Base-by-base conservation (phyloP, 2,329 filamentous ascomycete genomes). In the Celoporthe dispersa region DNA sequence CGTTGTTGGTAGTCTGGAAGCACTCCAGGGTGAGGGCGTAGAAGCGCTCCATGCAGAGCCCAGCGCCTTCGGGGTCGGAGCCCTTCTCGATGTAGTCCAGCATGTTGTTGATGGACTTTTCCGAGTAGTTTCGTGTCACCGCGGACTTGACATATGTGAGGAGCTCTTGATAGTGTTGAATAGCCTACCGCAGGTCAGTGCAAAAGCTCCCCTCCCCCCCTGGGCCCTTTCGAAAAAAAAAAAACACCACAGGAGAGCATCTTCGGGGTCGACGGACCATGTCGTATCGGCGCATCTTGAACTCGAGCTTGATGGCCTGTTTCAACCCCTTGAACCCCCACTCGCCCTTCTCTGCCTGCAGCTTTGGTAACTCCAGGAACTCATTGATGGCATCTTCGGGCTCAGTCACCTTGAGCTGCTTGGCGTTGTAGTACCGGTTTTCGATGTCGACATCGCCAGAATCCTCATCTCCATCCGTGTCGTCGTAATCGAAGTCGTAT, bases 381-480 rank as follows among this genome's bases (percentile, higher is more conserved):
- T 98, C 95, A 48, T 91, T 89, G 68, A 99, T 92, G 1, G 96
- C 96, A 75, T 94, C 94, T 77, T 96, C 89, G 0, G 95, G 94
- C 70, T 94, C 94, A 73, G 91, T 91, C 59, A 86, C 85, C 84
- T 98, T 99, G 79, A 97, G 90, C 83, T 98, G 95, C 83, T 99
- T 99, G 59, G 96, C 96, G 82, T 98, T 98, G 87, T 98, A 99
- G 85, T 99, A 99, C 83, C 97, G 98, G 85, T 99, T 99, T 80
- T 99, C 96, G 79, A 98, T 97, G 75, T 95, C 94, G 76, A 98
- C 92, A 79, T 98, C 94, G 70, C 91, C 94, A 41, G 88, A 90
- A 70, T 97, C 91, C 59, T 97, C 93, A 64, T 96, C 94, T 3
- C 59, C 66, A 74, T 94, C 94, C 70, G 91, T 82, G 76, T 94